phyloP scores from a whole-genome alignment of 2,329 filamentous ascomycete species.

The Cryphonectria nitschkei region DNA sequence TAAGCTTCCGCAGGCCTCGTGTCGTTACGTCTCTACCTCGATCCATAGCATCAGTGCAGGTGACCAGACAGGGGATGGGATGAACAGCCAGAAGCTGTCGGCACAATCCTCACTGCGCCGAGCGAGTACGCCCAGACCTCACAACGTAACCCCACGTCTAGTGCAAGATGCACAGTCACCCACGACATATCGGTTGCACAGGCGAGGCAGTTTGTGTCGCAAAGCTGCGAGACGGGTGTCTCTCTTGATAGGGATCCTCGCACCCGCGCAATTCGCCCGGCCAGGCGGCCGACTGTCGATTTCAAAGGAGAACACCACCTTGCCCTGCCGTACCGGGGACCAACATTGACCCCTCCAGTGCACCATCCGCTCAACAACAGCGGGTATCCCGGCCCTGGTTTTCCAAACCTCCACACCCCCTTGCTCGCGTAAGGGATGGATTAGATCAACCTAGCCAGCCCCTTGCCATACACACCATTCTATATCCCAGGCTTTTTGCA shows the following conservation, averaged over 20 bases:
- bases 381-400: conserved; percentile 4
- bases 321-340: not conserved
- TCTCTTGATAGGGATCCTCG: not conserved
- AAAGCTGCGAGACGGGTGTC: not conserved
- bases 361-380: not conserved
- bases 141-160: not conserved
- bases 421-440: conserved; percentile 20
- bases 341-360: not conserved
- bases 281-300: not conserved
- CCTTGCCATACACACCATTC: conserved; percentile 8
- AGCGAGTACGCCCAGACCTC: not conserved
- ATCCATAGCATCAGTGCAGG: not conserved
- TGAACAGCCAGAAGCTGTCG: not conserved
- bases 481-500: conserved; percentile 1
- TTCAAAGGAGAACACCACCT: not conserved
- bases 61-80: not conserved
- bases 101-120: not conserved
- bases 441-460: not conserved
- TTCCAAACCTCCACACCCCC: conserved; percentile 15
- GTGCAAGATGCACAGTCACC: not conserved
- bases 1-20: not conserved
- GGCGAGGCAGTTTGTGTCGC: not conserved
- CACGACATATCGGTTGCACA: not conserved
- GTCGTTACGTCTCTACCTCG: not conserved
- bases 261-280: not conserved